These are phyloP conservation scores for Thielaviopsis punctulata DNA, from an alignment of 2,329 filamentous ascomycete species.

Conservation along the genomic window DNA sequence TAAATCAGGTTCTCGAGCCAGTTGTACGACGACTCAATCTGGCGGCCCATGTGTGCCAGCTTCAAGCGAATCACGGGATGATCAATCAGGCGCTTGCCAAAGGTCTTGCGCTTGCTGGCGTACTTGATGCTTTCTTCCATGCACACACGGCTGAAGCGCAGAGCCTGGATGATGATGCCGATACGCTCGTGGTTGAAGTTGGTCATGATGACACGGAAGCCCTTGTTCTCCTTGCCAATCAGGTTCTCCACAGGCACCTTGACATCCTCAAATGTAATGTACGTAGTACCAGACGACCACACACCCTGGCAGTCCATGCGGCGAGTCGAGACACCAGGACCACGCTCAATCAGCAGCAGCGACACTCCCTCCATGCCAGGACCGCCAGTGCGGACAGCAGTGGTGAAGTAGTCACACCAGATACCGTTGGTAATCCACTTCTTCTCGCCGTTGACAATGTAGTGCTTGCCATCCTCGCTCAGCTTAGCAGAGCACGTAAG, in stretches of 20 bases:
- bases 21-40: constrained; percentile 91
- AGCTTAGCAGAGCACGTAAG: constrained; percentile 91
- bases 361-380: constrained; percentile 85
- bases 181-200: constrained; percentile 99
- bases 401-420: constrained; percentile 95
- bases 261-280: constrained; percentile 96
- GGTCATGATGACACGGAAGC: constrained; percentile 98
- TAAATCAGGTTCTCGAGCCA: constrained; percentile 94
- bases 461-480: constrained; percentile 90
- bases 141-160: constrained; percentile 91
- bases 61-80: constrained; percentile 96
- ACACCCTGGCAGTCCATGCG: constrained; percentile 98
- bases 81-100: constrained; percentile 90
- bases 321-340: constrained; percentile 75
- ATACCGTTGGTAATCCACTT: constrained; percentile 99
- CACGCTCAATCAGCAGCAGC: constrained; percentile 80
- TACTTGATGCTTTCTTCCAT: constrained; percentile 95
- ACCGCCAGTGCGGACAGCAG: constrained; percentile 77
- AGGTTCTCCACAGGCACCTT: constrained; percentile 99
- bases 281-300: constrained; percentile 87
- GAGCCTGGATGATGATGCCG: constrained; percentile 92
- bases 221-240: constrained; percentile 93
- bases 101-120: constrained; percentile 90
- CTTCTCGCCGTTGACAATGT: constrained; percentile 99
- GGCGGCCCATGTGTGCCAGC: constrained; percentile 92